phyloP scores from a whole-genome alignment of 2,329 filamentous ascomycete species.

The Cercospora citrullina region DNA sequence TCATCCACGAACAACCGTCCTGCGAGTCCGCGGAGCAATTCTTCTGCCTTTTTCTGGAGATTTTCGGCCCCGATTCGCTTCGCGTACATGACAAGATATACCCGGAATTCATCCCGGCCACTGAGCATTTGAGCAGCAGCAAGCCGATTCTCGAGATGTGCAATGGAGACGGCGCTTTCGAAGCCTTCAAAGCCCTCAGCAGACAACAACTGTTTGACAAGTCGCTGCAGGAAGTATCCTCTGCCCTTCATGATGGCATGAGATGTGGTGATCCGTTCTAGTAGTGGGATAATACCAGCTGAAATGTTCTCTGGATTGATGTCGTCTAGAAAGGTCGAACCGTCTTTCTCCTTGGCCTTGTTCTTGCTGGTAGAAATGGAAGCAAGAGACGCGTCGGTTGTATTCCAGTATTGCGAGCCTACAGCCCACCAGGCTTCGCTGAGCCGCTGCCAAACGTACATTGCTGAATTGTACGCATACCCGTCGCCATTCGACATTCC shows the following conservation, averaged over 20 bases:
- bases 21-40: constrained; percentile 78
- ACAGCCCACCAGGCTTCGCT: constrained; percentile 98
- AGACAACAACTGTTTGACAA: constrained; percentile 85
- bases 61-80: constrained; percentile 93
- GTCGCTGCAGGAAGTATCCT: constrained; percentile 84
- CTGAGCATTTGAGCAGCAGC: constrained; percentile 83
- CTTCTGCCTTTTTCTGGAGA: constrained; percentile 83
- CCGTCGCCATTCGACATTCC: constrained; percentile 93
- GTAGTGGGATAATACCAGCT: constrained; percentile 85
- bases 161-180: constrained; percentile 87
- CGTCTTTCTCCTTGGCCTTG: constrained; percentile 36
- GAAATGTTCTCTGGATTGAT: constrained; percentile 66
- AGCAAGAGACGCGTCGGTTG: constrained; percentile 84
- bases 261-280: constrained; percentile 92
- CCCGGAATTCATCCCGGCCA: constrained; percentile 85
- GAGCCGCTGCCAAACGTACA: constrained; percentile 93
- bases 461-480: constrained; percentile 79
- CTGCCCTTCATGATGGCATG: constrained; percentile 89
- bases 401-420: constrained; percentile 98
- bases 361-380: constrained; percentile 66
- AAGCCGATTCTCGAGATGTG: constrained; percentile 91
- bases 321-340: constrained; percentile 51
- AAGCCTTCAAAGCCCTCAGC: constrained; percentile 90
- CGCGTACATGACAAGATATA: constrained; percentile 97
- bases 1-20: constrained; percentile 68